A percentile compares a stretch with the other conserved stretches of the same genome.
These are phyloP conservation scores for Neonectria ditissima DNA, from an alignment of 2,329 filamentous ascomycete species.

Conservation along the genomic window DNA sequence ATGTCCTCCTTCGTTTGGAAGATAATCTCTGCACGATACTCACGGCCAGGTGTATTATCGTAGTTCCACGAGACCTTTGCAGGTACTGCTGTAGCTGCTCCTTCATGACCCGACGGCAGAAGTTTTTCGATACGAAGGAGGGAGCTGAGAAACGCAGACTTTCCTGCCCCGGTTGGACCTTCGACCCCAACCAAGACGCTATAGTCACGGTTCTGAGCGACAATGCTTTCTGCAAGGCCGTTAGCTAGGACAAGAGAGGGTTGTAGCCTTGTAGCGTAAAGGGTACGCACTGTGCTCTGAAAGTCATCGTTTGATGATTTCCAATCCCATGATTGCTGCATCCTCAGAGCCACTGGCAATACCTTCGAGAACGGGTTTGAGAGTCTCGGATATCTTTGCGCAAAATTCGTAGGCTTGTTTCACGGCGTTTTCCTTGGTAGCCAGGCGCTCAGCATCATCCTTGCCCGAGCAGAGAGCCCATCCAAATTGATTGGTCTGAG, in stretches of 20 bases:
- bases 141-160: conserved; percentile 24
- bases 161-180: conserved; percentile 33
- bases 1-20: conserved; percentile 37
- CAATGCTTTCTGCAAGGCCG: neutral
- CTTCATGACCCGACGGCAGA: conserved; percentile 46
- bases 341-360: neutral
- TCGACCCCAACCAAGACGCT: conserved; percentile 29
- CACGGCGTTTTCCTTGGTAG: conserved; percentile 22
- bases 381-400: neutral
- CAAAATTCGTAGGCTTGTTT: neutral
- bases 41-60: conserved; percentile 19
- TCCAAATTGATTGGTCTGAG: neutral
- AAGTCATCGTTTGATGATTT: conserved; percentile 19
- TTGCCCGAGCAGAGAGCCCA: conserved; percentile 9
- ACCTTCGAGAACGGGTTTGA: neutral
- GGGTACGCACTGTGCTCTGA: conserved; percentile 8
- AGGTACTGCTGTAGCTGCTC: conserved; percentile 44
- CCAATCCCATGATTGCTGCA: conserved; percentile 6
- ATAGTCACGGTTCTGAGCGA: neutral
- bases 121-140: conserved; percentile 37
- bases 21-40: conserved; percentile 38
- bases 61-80: conserved; percentile 46
- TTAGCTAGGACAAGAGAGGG: conserved; percentile 5
- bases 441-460: conserved; percentile 7
- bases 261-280: no score